These are phyloP conservation scores for Hordeum vulgare DNA, from an alignment of 176 grass and related monocot genomes.

Conservation along the genomic window DNA sequence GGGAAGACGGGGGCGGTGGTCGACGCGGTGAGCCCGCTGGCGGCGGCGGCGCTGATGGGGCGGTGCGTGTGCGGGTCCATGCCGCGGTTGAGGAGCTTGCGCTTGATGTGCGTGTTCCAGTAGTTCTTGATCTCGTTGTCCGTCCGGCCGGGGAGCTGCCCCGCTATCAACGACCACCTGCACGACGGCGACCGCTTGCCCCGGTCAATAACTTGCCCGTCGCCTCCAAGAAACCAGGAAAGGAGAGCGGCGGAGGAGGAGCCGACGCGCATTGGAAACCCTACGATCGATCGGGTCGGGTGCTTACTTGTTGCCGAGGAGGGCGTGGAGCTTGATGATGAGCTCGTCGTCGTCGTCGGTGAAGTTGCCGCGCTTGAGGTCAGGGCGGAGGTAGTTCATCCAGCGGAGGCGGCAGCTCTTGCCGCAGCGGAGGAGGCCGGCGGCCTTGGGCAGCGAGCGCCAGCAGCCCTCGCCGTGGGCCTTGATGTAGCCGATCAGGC, in stretches of 20 bases:
- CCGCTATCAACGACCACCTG: constrained; percentile 89
- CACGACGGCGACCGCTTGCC: background rate
- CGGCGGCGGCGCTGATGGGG: constrained; percentile 16
- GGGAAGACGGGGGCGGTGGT: background rate
- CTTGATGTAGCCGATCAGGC: constrained; percentile 76
- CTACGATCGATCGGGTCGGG: background rate
- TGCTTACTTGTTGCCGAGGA: constrained; percentile 83
- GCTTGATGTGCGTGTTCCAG: constrained; percentile 96
- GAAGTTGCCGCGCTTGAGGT: constrained; percentile 91
- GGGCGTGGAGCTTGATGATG: constrained; percentile 82
- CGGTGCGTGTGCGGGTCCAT: constrained; percentile 86
- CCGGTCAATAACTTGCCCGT: too few relatives aligned
- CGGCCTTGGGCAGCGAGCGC: constrained; percentile 80
- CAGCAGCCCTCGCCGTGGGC: constrained; percentile 66
- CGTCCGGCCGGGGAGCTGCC: constrained; percentile 69
- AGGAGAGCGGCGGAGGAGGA: background rate
- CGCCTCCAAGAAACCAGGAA: background rate
- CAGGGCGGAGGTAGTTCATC: constrained; percentile 95
- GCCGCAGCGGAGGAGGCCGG: constrained; percentile 75
- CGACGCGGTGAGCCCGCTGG: constrained; percentile 18
- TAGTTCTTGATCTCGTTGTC: constrained; percentile 98
- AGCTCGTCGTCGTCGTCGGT: constrained; percentile 71
- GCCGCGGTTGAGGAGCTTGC: constrained; percentile 74
- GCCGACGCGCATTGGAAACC: background rate
- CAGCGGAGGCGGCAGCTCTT: constrained; percentile 93